Percentiles rank a stretch among this genome's conserved stretches.
Evolutionary conservation across 192 early-diverging fungal species (phyloP).

Genomic region (Gryganskiella cystojenkinii): DNA sequence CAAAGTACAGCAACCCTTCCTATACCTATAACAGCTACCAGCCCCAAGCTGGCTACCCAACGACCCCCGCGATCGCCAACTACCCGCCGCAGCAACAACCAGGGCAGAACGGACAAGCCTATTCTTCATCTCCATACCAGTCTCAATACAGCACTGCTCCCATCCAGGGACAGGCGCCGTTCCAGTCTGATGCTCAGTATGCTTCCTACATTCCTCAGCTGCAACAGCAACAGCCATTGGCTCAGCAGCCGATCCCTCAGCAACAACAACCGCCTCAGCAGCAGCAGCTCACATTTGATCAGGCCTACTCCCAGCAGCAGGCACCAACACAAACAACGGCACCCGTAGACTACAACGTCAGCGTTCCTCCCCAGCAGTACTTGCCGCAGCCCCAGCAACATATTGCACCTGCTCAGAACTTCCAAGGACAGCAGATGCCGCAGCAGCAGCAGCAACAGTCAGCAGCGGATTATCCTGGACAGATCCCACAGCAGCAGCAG

Average conservation of each 20-base stretch:
- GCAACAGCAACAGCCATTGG: constrained; percentile 16
- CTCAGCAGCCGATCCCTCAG: constrained; percentile 23
- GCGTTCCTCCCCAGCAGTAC: constrained; percentile 31
- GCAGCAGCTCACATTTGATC: constrained; percentile 35
- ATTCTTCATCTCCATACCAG: constrained; percentile 29
- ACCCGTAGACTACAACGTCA: constrained; percentile 17
- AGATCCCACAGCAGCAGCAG: constrained; percentile 31
- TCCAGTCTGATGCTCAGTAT: constrained; percentile 27
- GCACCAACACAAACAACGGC: constrained; percentile 19
- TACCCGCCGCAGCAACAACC: constrained; percentile 4
- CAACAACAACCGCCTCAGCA: constrained; percentile 17
- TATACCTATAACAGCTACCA: constrained; percentile 40
- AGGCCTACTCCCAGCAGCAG: constrained; percentile 24
- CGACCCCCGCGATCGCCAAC: constrained; percentile 7
- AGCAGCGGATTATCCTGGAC: background rate
- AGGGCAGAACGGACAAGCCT: constrained; percentile 19
- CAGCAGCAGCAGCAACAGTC: constrained; percentile 38
- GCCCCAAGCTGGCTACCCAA: constrained; percentile 17
- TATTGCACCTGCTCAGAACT: constrained; percentile 9
- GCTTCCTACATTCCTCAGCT: constrained; percentile 32
- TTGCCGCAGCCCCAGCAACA: constrained; percentile 43
- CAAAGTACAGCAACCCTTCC: constrained; percentile 61
- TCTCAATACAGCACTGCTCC: constrained; percentile 5
- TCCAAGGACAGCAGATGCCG: background rate
- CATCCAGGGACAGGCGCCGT: constrained; percentile 13